Evolutionary conservation across 2,329 filamentous ascomycete genomes (phyloP), one percentile per base, ranked within the genome.

Genomic region (Calonectria pseudoturangicola): DNA sequence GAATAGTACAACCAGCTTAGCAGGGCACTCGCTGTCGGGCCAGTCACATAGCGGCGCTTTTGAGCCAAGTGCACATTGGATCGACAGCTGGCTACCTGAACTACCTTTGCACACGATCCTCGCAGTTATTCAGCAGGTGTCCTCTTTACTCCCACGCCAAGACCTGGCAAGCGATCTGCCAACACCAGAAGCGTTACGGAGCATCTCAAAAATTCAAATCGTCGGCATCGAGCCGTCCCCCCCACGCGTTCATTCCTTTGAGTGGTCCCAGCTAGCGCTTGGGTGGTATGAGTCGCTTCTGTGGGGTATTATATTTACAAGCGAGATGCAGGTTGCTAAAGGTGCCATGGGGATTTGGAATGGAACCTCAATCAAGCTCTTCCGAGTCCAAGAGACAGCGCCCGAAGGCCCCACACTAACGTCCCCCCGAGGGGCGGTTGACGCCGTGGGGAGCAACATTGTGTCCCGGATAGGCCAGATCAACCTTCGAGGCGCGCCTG

Each of bases 261-360:
- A 98, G 85, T 98, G 96, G 96, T 96, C 95, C 3, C 93, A 94
- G 0, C 87, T 98, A 41, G 94, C 95, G 0, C 88, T 98, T 64
- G 96, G 96, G 62, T 98, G 97, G 97, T 98, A 98, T 83, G 95
- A 98, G 84, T 96, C 95, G 6, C 88, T 98, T 15, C 88, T 99
- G 12, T 99, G 97, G 97, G 93, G 95, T 18, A 94, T 98, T 78
- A 92, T 98, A 66, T 98, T 98, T 82, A 92, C 94, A 33, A 93
- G 92, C 79, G 97, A 99, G 85, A 95, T 98, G 92, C 92, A 95
- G 71, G 91, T 96, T 33, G 91, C 93, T 0, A 96, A 93, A 81
- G 96, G 96, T 36, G 96, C 94, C 2, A 94, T 96, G 39, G 96
- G 97, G 9, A 92, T 98, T 2, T 99, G 97, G 96, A 98, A 96